These are phyloP conservation scores for Plasmodium reichenowi DNA, from an alignment of 169 alveolate species.

Conservation along the genomic window DNA sequence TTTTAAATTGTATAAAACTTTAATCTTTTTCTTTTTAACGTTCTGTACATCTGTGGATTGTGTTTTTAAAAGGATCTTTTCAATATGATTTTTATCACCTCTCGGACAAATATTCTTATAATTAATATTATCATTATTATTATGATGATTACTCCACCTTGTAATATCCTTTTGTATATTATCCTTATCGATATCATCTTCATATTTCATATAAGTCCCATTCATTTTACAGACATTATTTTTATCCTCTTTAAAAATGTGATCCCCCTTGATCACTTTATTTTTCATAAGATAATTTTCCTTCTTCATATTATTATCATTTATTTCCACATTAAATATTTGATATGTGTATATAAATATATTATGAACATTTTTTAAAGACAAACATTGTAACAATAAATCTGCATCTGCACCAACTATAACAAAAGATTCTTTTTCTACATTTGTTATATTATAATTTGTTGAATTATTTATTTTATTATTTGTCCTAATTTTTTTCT, in stretches of 20 bases:
- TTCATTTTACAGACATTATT: too few relatives aligned
- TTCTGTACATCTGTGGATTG: background rate
- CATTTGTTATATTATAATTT: background rate
- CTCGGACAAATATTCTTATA: too few relatives aligned
- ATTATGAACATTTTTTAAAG: constrained; percentile 72
- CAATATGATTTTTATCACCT: background rate
- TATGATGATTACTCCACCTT: background rate
- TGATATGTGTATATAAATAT: constrained; percentile 79
- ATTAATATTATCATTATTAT: background rate
- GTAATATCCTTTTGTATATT: too few relatives aligned
- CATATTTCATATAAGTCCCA: too few relatives aligned
- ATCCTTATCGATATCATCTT: too few relatives aligned
- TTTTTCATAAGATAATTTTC: constrained; percentile 37
- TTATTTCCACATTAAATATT: constrained; percentile 15
- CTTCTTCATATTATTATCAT: constrained; percentile 11
- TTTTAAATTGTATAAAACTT: constrained; percentile 51
- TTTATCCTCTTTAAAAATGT: too few relatives aligned
- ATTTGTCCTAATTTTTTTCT: background rate
- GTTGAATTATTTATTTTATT: too few relatives aligned
- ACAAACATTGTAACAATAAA: constrained; percentile 78
- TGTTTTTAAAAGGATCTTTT: background rate
- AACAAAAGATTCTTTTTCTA: constrained; percentile 69
- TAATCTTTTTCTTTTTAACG: constrained; percentile 38
- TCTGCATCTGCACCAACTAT: constrained; percentile 84
- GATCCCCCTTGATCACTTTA: too few relatives aligned